Conservation (phyloP, 306 rosid species). For the Sicyos baderoa region DNA sequence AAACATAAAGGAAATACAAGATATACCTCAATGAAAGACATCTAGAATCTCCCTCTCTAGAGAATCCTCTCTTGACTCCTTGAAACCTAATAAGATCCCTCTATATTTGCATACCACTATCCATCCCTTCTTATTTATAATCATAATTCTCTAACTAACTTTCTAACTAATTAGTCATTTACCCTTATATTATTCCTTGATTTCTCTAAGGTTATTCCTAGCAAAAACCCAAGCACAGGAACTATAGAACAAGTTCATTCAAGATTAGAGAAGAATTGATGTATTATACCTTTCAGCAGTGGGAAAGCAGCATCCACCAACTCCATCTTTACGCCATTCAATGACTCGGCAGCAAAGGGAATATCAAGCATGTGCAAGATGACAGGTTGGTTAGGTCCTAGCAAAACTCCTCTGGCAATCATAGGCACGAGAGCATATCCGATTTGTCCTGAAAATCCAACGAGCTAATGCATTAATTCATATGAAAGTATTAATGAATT, state of each 20-base stretch:
- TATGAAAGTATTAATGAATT: too few species aligned
- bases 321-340: slow-evolving; percentile 36
- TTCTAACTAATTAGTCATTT: too few species aligned
- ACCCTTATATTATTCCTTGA: too few species aligned
- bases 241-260: neutral
- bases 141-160: too few species aligned
- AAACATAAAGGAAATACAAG: too few species aligned
- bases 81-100: too few species aligned
- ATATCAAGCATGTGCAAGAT: slow-evolving; percentile 94
- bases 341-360: slow-evolving; percentile 76
- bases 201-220: too few species aligned
- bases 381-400: slow-evolving; percentile 88
- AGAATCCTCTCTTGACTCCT: too few species aligned
- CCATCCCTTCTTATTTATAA: too few species aligned
- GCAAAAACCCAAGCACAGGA: neutral
- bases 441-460: slow-evolving; percentile 65
- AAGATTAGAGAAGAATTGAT: neutral
- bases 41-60: too few species aligned
- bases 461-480: neutral
- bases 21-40: too few species aligned
- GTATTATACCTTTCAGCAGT: slow-evolving; percentile 55
- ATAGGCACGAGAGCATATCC: slow-evolving; percentile 98
- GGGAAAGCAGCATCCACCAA: slow-evolving; percentile 93
- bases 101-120: too few species aligned
- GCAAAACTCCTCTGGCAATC: slow-evolving; percentile 95